These are phyloP conservation scores for Curvularia verruculosa DNA, from an alignment of 2,329 filamentous ascomycete genomes.

Conservation along the genomic window DNA sequence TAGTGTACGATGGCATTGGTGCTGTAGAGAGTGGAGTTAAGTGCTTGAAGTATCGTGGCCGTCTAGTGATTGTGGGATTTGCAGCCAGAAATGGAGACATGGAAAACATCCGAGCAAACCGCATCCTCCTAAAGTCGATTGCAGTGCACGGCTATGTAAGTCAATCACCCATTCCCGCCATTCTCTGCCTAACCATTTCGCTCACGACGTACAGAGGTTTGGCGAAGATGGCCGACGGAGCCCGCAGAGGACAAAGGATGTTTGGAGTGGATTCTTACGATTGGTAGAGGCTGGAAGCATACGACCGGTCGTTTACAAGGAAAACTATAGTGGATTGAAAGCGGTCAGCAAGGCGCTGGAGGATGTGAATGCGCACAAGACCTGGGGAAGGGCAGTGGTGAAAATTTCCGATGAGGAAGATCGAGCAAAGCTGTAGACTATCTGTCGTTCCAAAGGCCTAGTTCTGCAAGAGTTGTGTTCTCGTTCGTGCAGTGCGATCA, in stretches of 20 bases:
- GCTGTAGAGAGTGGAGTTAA: slow-evolving; percentile 61
- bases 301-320: slow-evolving; percentile 59
- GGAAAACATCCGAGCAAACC: slow-evolving; percentile 48
- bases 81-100: slow-evolving; percentile 60
- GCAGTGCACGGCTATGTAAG: slow-evolving; percentile 36
- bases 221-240: slow-evolving; percentile 61
- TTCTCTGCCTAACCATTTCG: background rate
- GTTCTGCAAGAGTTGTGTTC: background rate
- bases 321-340: slow-evolving; percentile 57
- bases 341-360: slow-evolving; percentile 58
- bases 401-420: slow-evolving; percentile 42
- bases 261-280: slow-evolving; percentile 59
- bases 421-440: background rate
- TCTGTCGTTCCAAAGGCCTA: background rate
- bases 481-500: background rate
- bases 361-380: slow-evolving; percentile 57
- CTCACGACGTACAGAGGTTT: slow-evolving; percentile 53
- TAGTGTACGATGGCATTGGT: slow-evolving; percentile 65
- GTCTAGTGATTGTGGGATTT: slow-evolving; percentile 64
- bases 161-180: background rate
- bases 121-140: slow-evolving; percentile 32
- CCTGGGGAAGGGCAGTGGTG: slow-evolving; percentile 65
- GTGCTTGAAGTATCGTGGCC: slow-evolving; percentile 61
- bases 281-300: slow-evolving; percentile 57
- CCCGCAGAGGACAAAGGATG: slow-evolving; percentile 54